Base-by-base conservation (phyloP, 805 yeast species). In the Myxozyma geophila region DNA sequence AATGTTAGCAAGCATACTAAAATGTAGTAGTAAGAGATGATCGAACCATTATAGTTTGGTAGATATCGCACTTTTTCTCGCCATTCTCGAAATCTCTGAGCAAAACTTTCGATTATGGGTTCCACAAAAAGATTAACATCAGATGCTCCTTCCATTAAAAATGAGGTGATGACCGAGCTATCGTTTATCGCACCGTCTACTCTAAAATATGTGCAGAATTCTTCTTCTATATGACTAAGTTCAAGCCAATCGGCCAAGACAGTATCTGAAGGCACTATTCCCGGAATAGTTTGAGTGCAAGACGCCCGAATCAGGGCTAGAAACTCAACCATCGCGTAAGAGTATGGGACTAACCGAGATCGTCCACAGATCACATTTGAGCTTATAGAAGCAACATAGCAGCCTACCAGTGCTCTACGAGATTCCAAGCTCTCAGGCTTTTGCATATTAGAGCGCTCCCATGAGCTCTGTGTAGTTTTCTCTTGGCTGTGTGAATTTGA, bases 51-150 rank as follows among this genome's bases (percentile, higher is more conserved):
- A 2, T 43, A 19, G 15, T n/a, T 21, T 8, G 35, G 39, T 9
- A 52, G 17, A 7, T 21, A 37, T 19, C n/a, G 28, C 15, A 52
- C 5, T 13, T 21, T 35, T 3, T 43, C 43, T 21, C 54, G 54
- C 60, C 60, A 57, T 28, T 39, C 40, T 13, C 37, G 47, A 2
- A 57, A 15, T 6, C 53, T 13, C 35, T 48, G 52, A 1, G 39
- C 46, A 49, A 57, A 57, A 13, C 46, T 50, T 13, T 57, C 60
- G 37, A 57, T 48, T 13, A 57, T 40, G 10, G 60, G 60, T 39
- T 57, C 60, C 12, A 57, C 54, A 39, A 57, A 57, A 37, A 48
- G 35, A 28, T 57, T 48, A 13, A 35, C 47, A 3, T n/a, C 37
- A 10, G 54, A 46, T 5, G 57, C 9, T 2, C 36, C 57, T 15